Base-by-base conservation (phyloP, 2,329 filamentous ascomycete genomes). In the Graphilbum sp. region DNA sequence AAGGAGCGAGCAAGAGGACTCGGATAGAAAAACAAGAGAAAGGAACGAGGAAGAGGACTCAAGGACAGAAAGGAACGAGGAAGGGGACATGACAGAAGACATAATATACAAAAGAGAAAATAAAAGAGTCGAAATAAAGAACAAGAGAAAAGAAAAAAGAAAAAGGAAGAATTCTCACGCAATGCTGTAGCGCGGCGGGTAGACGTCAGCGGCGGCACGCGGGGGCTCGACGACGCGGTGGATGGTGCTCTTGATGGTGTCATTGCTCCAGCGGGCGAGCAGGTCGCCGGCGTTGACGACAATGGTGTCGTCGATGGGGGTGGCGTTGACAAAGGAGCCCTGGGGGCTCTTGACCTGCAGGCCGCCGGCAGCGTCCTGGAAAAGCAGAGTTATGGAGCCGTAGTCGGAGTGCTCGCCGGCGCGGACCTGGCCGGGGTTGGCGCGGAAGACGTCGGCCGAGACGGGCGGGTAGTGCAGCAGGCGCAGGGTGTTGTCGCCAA, bases 261-360 rank as follows among this genome's bases (percentile, higher is more conserved):
- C 84, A 52, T 95, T 95, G 45, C 80, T 84, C 87, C 86, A 94
- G 37, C 86, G 67, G 1, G 83, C 79, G 36, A 95, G 62, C 47
- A 95, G 54, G 53, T 95, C 87, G 1, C 86, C 87, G 0, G 86
- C 86, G 51, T 95, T 95, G 46, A 94, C 72, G 11, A 95, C 83
- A 31, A 90, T 79, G 0, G 84, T 86, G 39, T 75, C 77, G 27
- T 75, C 65, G 42, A 93, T 88, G 0, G 87, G 86, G 7, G 72
- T 84, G 1, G 83, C 87, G 50, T 94, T 74, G 30, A 94, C 75
- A 50, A 87, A 94, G 0, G 67, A 72, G 2, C 82, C 83, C 31
- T 71, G 77, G 0, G 85, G 84, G 35, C 75, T 79, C 49, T 74
- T 69, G 17, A 70, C 67, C 52, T 75, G 69, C 37, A 75, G 49